Evolutionary conservation across 345 rosid species (phyloP).

Genomic region (Microcos paniculata): DNA sequence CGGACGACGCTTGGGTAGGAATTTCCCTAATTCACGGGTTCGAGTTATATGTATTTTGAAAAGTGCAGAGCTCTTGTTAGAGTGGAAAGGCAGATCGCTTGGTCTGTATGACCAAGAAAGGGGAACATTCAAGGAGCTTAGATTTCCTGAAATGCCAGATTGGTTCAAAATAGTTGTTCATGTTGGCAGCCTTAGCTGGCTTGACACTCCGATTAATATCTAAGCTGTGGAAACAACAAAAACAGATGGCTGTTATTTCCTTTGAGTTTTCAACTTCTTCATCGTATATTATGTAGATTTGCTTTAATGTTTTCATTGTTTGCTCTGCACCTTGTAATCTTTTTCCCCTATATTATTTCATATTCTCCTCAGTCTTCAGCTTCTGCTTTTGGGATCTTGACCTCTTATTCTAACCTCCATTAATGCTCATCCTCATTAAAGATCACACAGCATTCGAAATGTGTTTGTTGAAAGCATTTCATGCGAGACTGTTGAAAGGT

Average conservation of each 20-base stretch:
- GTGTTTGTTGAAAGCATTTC: too few species aligned
- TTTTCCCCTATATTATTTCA: too few species aligned
- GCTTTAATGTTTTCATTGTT: too few species aligned
- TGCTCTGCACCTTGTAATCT: too few species aligned
- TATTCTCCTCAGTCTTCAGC: too few species aligned
- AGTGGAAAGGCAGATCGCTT: constrained; percentile 62
- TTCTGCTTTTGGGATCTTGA: too few species aligned
- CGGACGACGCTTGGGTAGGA: too few species aligned
- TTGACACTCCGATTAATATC: background rate
- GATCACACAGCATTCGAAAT: too few species aligned
- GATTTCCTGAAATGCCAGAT: constrained; percentile 48
- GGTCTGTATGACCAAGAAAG: constrained; percentile 57
- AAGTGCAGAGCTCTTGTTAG: constrained; percentile 69
- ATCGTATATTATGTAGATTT: constrained; percentile 19
- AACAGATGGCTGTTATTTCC: background rate
- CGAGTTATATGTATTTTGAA: constrained; percentile 54
- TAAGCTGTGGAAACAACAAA: background rate
- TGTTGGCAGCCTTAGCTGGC: constrained; percentile 45
- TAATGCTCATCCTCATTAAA: too few species aligned
- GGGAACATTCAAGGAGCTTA: constrained; percentile 59
- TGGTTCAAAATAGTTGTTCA: constrained; percentile 69
- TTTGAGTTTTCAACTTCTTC: background rate
- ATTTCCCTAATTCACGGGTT: constrained; percentile 43
- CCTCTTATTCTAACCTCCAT: too few species aligned
- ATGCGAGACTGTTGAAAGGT: too few species aligned